These are phyloP conservation scores for Plenodomus tracheiphilus DNA, from an alignment of 2,329 filamentous ascomycete genomes.

Conservation along the genomic window DNA sequence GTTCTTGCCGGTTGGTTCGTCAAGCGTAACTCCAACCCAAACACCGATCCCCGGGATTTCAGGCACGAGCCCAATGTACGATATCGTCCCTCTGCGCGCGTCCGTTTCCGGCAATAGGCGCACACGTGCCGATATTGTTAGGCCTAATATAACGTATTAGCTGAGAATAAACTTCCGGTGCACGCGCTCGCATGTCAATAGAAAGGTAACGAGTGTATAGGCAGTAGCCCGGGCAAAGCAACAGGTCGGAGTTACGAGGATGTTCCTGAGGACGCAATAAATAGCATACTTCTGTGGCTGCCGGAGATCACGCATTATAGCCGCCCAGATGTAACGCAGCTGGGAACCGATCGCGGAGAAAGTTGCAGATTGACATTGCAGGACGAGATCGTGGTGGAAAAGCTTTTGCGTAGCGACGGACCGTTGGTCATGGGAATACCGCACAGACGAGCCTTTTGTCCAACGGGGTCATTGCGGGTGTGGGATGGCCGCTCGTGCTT, in stretches of 20 bases:
- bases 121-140: constrained; percentile 32
- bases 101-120: constrained; percentile 64
- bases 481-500: constrained; percentile 9
- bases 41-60: constrained; percentile 67
- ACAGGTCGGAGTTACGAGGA: not conserved
- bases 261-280: not conserved
- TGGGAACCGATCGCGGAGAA: not conserved
- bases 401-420: not conserved
- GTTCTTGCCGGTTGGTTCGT: constrained; percentile 82
- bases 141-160: constrained; percentile 24
- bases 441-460: constrained; percentile 14
- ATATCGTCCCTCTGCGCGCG: constrained; percentile 67
- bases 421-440: constrained; percentile 6
- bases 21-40: constrained; percentile 75
- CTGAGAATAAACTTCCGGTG: not conserved
- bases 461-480: constrained; percentile 8
- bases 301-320: not conserved
- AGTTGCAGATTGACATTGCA: not conserved
- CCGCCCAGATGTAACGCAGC: not conserved
- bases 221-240: not conserved
- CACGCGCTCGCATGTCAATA: not conserved
- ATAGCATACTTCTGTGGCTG: not conserved
- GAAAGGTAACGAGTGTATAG: not conserved
- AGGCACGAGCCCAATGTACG: constrained; percentile 72
- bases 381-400: not conserved